phyloP scores from a whole-genome alignment of 306 rosid species.

The Calophaca sinica region DNA sequence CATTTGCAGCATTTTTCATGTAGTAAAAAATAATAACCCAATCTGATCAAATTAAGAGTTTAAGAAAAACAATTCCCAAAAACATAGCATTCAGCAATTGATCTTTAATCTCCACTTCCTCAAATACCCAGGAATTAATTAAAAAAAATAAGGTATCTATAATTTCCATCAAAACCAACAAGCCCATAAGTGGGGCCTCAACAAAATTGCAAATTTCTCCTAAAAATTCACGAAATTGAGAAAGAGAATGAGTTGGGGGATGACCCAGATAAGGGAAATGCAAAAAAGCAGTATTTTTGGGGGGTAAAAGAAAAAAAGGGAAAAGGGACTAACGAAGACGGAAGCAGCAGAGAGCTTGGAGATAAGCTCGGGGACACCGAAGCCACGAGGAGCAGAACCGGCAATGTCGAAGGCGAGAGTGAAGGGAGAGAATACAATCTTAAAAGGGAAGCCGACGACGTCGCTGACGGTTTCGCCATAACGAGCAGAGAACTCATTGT shows the following conservation, averaged over 20 bases:
- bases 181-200: background rate
- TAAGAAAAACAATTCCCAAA: background rate
- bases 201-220: slow-evolving; percentile 18
- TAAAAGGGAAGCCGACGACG: slow-evolving; percentile 75
- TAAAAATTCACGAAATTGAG: slow-evolving; percentile 6
- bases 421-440: slow-evolving; percentile 80
- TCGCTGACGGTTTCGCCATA: slow-evolving; percentile 78
- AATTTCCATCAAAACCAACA: slow-evolving; percentile 27
- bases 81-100: background rate
- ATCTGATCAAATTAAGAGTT: slow-evolving; percentile 10
- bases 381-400: slow-evolving; percentile 96
- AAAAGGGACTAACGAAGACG: slow-evolving; percentile 69
- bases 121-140: slow-evolving; percentile 2
- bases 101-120: slow-evolving; percentile 15
- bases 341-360: slow-evolving; percentile 91
- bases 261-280: slow-evolving; percentile 29
- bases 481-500: slow-evolving; percentile 59
- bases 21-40: slow-evolving; percentile 1
- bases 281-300: background rate
- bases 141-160: background rate
- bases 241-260: background rate
- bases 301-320: slow-evolving; percentile 7
- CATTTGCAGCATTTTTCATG: background rate
- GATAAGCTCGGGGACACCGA: slow-evolving; percentile 91
- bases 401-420: slow-evolving; percentile 79